Conservation (phyloP, 1,284 basidiomycete species). For the Sporisorium scitamineum region DNA sequence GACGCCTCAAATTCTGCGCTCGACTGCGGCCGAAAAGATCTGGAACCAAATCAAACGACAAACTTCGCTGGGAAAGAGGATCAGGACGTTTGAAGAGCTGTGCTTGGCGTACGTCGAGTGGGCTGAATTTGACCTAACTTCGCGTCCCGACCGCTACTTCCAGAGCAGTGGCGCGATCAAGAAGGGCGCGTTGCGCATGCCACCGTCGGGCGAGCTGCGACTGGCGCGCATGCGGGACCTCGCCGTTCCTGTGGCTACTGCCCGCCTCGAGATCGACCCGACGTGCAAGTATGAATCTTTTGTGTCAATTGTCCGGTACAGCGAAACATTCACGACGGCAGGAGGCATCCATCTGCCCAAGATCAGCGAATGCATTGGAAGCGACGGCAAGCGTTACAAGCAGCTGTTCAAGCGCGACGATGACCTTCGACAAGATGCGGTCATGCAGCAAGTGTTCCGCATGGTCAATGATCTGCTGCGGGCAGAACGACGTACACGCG, state of each 20-base stretch:
- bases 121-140: constrained; percentile 77
- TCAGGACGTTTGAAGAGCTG: constrained; percentile 77
- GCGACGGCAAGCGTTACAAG: constrained; percentile 78
- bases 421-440: constrained; percentile 94
- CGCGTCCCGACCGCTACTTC: constrained; percentile 40
- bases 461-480: constrained; percentile 84
- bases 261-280: constrained; percentile 78
- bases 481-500: constrained; percentile 80
- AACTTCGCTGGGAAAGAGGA: constrained; percentile 69
- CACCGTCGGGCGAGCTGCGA: constrained; percentile 36
- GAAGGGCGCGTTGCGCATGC: constrained; percentile 44
- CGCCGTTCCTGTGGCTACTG: constrained; percentile 79
- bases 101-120: constrained; percentile 83
- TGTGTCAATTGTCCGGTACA: constrained; percentile 76
- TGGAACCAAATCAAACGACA: constrained; percentile 75
- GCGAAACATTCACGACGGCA: constrained; percentile 74
- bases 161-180: constrained; percentile 37
- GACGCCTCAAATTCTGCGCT: constrained; percentile 70
- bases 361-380: constrained; percentile 79
- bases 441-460: constrained; percentile 98
- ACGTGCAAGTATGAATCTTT: constrained; percentile 73
- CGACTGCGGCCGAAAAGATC: constrained; percentile 78
- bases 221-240: constrained; percentile 40
- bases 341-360: constrained; percentile 89
- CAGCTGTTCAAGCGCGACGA: constrained; percentile 94